Evolutionary conservation across 805 yeast species (phyloP).

Genomic region (Cyberlindnera euphorbiiphila): DNA sequence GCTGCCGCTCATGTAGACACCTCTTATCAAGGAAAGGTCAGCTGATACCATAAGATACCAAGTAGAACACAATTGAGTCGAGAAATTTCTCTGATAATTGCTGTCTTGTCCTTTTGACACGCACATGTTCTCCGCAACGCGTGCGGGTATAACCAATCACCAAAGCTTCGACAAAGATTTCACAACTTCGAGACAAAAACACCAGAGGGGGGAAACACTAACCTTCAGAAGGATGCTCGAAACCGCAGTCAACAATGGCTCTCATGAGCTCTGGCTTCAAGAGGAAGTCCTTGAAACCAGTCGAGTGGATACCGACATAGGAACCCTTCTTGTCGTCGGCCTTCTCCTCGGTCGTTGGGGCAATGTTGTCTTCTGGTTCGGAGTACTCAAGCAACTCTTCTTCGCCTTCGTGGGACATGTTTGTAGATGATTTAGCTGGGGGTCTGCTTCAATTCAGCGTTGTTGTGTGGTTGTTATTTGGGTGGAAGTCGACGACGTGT

Average conservation of each 20-base stretch:
- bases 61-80: too few relatives aligned
- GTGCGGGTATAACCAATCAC: too few relatives aligned
- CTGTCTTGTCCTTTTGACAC: too few relatives aligned
- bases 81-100: too few relatives aligned
- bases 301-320: conserved; percentile 96
- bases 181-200: too few relatives aligned
- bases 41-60: too few relatives aligned
- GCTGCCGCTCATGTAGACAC: too few relatives aligned
- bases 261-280: conserved; percentile 95
- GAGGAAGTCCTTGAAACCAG: conserved; percentile 96
- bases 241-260: conserved; percentile 98
- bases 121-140: too few relatives aligned
- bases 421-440: conserved; percentile 5
- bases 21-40: too few relatives aligned
- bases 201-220: conserved; percentile 38
- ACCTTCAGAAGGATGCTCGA: conserved; percentile 99
- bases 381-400: conserved; percentile 99
- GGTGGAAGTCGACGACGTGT: conserved; percentile 5
- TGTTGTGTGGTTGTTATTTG: background rate
- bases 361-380: conserved; percentile 83
- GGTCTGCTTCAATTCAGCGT: background rate
- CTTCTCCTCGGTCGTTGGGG: conserved; percentile 38
- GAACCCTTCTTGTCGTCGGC: conserved; percentile 89
- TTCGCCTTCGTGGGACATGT: conserved; percentile 94
- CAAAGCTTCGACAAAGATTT: too few relatives aligned